These are phyloP conservation scores for Calonectria crousiana DNA, from an alignment of 2,329 filamentous ascomycete genomes.

Conservation along the genomic window DNA sequence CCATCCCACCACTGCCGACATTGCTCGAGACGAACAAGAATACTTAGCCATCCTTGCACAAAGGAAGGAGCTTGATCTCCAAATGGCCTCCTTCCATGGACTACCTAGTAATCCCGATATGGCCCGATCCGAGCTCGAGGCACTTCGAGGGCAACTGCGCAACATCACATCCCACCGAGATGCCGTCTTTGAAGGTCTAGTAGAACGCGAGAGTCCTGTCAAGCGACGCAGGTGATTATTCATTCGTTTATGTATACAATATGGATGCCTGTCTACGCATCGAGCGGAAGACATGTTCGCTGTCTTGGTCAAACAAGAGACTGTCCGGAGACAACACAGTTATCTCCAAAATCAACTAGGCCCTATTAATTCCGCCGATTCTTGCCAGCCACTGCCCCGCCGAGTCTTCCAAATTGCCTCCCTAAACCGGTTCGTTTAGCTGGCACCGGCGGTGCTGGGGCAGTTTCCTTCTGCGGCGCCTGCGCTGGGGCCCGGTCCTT, in stretches of 20 bases:
- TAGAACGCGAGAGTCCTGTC: slow-evolving; percentile 70
- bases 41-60: slow-evolving; percentile 68
- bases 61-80: slow-evolving; percentile 71
- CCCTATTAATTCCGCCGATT: slow-evolving; percentile 61
- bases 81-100: slow-evolving; percentile 76
- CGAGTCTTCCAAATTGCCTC: slow-evolving; percentile 76
- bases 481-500: slow-evolving; percentile 55
- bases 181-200: slow-evolving; percentile 78
- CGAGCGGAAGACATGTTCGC: neutral
- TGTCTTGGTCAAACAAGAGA: slow-evolving; percentile 12
- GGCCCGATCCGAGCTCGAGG: slow-evolving; percentile 78
- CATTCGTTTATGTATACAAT: neutral
- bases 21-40: slow-evolving; percentile 69
- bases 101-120: slow-evolving; percentile 78
- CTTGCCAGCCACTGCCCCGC: slow-evolving; percentile 77
- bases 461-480: slow-evolving; percentile 63
- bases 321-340: slow-evolving; percentile 16
- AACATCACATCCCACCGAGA: slow-evolving; percentile 74
- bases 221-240: slow-evolving; percentile 50
- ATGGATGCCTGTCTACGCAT: slow-evolving; percentile 17
- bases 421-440: slow-evolving; percentile 74
- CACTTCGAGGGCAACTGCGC: slow-evolving; percentile 73
- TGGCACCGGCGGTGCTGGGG: slow-evolving; percentile 55
- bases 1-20: slow-evolving; percentile 66
- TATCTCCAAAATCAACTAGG: slow-evolving; percentile 20